Evolutionary conservation across 192 early-diverging fungal genomes (phyloP).

Genomic region (Backusella morwellensis): DNA sequence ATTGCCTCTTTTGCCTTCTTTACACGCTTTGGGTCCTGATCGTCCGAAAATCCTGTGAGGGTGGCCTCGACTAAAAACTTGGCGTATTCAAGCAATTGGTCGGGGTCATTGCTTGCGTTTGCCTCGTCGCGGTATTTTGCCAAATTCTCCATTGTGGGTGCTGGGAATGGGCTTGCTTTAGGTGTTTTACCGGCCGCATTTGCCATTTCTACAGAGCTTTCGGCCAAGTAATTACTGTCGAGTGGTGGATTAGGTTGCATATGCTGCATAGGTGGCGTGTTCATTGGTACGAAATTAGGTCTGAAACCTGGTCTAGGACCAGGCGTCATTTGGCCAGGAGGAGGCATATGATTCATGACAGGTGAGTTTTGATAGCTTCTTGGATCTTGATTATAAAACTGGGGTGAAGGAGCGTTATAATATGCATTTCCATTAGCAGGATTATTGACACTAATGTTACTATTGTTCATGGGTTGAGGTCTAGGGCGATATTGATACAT

Average conservation of each 20-base stretch:
- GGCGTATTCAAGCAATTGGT: slow-evolving; percentile 79
- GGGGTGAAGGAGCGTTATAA: slow-evolving; percentile 1
- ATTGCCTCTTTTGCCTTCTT: slow-evolving; percentile 73
- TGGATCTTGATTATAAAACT: background rate
- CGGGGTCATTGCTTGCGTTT: slow-evolving; percentile 67
- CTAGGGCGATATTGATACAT: background rate
- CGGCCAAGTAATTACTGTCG: slow-evolving; percentile 22
- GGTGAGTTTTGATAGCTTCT: background rate
- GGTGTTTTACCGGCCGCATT: slow-evolving; percentile 12
- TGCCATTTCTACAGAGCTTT: slow-evolving; percentile 25
- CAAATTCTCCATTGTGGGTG: slow-evolving; percentile 40
- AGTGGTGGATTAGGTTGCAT: background rate
- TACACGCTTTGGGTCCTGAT: slow-evolving; percentile 61
- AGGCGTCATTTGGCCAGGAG: background rate
- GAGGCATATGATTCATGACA: background rate
- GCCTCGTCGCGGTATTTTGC: slow-evolving; percentile 44
- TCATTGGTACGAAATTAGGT: no score
- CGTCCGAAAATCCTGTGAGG: slow-evolving; percentile 59
- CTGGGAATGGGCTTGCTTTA: slow-evolving; percentile 23
- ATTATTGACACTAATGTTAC: background rate
- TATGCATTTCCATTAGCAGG: background rate
- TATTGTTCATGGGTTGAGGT: background rate
- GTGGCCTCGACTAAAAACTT: slow-evolving; percentile 82
- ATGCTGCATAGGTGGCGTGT: background rate
- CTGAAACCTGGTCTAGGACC: background rate